Conservation (phyloP, 441 rosid species). For the Iberis amara region DNA sequence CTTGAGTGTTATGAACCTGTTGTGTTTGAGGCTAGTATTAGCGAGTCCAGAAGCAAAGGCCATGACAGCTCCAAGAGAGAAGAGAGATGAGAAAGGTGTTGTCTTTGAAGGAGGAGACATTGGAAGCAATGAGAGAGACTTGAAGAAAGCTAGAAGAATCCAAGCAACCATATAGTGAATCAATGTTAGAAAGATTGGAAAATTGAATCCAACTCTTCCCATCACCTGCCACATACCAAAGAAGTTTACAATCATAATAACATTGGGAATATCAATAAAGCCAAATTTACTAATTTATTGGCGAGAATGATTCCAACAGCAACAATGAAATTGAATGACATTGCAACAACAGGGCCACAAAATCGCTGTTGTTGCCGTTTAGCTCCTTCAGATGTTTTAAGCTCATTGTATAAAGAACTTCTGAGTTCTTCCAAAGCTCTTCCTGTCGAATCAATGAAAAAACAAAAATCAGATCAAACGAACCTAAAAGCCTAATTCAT, state of each 20-base stretch:
- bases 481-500: not conserved
- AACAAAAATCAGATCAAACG: conserved; percentile 1
- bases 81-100: conserved; percentile 71
- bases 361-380: conserved; percentile 74
- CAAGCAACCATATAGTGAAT: conserved; percentile 75
- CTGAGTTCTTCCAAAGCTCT: conserved; percentile 79
- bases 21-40: conserved; percentile 78
- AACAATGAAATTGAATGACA: conserved; percentile 84
- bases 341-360: conserved; percentile 74
- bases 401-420: conserved; percentile 67
- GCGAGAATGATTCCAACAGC: conserved; percentile 78
- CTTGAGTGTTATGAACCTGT: conserved; percentile 43
- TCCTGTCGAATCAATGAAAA: conserved; percentile 33
- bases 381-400: conserved; percentile 80
- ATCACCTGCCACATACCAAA: conserved; percentile 86
- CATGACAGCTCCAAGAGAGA: conserved; percentile 76
- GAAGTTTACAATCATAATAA: not conserved
- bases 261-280: not conserved
- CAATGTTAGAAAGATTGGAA: conserved; percentile 74
- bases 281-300: conserved; percentile 59
- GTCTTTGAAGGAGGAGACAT: conserved; percentile 76
- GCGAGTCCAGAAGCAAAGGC: conserved; percentile 94
- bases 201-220: conserved; percentile 76
- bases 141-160: conserved; percentile 74
- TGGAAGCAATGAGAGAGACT: conserved; percentile 65